Evolutionary conservation across 345 rosid genomes (phyloP), one percentile per base, ranked within the genome.

Genomic region (Crucihimalaya himalaica): DNA sequence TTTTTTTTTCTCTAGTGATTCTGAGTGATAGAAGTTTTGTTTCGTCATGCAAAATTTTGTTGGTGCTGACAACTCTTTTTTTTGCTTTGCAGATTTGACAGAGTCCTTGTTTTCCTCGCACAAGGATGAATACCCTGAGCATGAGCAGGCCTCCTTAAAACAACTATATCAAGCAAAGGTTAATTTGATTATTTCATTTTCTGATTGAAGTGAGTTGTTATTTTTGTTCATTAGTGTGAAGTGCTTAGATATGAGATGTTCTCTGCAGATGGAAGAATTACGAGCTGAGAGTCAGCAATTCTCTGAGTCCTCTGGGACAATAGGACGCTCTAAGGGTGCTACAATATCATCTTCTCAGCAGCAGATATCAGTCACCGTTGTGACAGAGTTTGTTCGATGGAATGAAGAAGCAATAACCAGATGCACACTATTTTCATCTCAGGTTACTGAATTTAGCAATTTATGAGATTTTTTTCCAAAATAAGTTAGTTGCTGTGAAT

Each of bases 341-440:
- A 82, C 99, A 42, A 79, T 90, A 52, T 78, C 96, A 71, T 83
- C 94, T 81, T 87, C 91, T 28, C 91, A 80, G 55, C 96, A 85
- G 79, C 94, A 92, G 84, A 90, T 92, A 82, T 89, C 99, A 80
- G 98, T 95, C 63, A 89, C 97, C n/a, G 96, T 87, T 78, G 99
- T 89, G 79, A 92, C 97, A 21, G 99, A 92, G 83, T 90, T 96
- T 84, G 94, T 88, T 62, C 88, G 90, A 40, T 96, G 98, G 99
- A 96, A 92, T 78, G 99, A 96, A 82, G 99, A 96, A 86, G 92
- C 99, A 67, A 86, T 90, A 78, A 79, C 98, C 73, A 87, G 99
- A 92, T 87, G 97, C 90, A 80, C 87, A 40, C 74, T 90, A 55
- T 90, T 96, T 72, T 92, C 98, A 59, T 89, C 97, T 82, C 93